Evolutionary conservation across 1,284 basidiomycete genomes (phyloP).

Genomic region (Ustilago loliicola): DNA sequence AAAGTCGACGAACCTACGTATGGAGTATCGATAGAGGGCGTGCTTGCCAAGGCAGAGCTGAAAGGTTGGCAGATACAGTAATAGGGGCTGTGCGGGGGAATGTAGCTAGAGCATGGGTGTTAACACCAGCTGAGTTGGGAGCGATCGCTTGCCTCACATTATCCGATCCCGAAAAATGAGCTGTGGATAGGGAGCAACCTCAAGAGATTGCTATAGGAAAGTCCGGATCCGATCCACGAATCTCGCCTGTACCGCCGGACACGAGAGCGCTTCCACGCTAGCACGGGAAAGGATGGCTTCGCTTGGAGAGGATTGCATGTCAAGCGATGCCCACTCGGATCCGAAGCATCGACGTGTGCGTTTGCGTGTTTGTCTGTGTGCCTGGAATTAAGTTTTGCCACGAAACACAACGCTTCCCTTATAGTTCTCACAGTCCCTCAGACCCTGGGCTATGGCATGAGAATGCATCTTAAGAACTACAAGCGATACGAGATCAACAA

Average conservation of each 20-base stretch:
- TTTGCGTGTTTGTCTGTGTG: neutral
- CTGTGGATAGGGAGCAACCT: neutral
- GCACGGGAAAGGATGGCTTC: neutral
- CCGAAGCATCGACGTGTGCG: neutral
- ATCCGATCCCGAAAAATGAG: neutral
- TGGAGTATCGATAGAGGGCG: neutral
- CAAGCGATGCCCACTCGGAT: constrained; percentile 1
- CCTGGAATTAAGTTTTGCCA: neutral
- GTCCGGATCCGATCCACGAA: neutral
- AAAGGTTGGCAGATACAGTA: neutral
- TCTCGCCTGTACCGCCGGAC: neutral
- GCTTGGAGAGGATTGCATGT: neutral
- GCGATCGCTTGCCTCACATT: neutral
- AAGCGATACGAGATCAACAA: neutral
- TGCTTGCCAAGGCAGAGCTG: neutral
- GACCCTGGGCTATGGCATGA: neutral
- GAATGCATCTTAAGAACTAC: neutral
- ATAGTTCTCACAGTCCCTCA: neutral
- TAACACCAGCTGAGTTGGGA: neutral
- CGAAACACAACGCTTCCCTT: neutral
- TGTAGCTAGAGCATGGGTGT: neutral
- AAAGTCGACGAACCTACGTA: neutral
- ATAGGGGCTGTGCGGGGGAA: neutral
- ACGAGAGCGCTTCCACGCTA: neutral
- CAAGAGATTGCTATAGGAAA: neutral